Base-by-base conservation (phyloP, 2,329 filamentous ascomycete genomes). In the Canariomyces notabilis region DNA sequence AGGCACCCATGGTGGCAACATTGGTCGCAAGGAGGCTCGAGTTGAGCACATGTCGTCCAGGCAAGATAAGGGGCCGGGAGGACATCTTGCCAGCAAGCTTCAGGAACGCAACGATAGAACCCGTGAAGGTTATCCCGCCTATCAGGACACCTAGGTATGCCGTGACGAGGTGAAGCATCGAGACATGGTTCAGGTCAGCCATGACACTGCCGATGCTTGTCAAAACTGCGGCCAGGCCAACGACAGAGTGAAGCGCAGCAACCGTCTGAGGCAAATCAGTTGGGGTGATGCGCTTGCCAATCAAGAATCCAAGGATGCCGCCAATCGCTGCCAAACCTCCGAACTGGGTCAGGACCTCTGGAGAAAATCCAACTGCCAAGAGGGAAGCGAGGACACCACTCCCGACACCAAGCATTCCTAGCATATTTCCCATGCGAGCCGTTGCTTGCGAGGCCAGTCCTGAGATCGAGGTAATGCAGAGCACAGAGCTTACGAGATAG, bases 211-310 rank as follows among this genome's bases (percentile, higher is more conserved):
- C 89, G 52, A 93, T 87, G 58, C 87, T 93, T 2, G 89, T 95
- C 57, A 95, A 65, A 0, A 95, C 89, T 8, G 89, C 89, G 9
- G 89, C 89, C 1, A 95, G 75, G 64, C 89, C 89, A 23, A 95
- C 89, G 6, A 95, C 89, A 0, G 88, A 94, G 67, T 95, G 89
- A 22, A 95, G 72, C 0, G 89, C 89, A 16, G 89, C 89, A 2
- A 95, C 89, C 0, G 88, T 95, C 63, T 95, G 89, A 0, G 89
- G 89, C 2, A 95, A 77, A 44, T 89, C 87, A 0, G 89, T 95
- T 0, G 89, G 87, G 0, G 88, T 94, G 55, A 95, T 95, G 11
- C 88, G 80, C 57, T 88, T 85, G 35, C 89, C 89, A 53, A 95
- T 91, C 19, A 89, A 62, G 40, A 87, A 76, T 23, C 87, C 83